These are phyloP conservation scores for Neltuma alba DNA, from an alignment of 306 rosid species.

Conservation along the genomic window DNA sequence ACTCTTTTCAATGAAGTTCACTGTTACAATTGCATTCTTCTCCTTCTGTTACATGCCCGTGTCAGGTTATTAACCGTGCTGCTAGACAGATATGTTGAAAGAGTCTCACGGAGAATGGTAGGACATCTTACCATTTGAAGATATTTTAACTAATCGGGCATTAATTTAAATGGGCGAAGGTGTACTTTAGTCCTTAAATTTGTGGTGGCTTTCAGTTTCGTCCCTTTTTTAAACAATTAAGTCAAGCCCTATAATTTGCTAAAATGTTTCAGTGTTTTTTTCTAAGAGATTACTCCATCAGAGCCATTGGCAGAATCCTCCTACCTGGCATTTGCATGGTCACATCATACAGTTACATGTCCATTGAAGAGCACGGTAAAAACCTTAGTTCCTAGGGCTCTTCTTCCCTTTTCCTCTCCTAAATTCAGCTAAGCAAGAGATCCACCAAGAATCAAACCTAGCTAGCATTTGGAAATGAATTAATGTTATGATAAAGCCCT, in stretches of 20 bases:
- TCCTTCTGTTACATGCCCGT: constrained; percentile 24
- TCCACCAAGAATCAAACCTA: not conserved
- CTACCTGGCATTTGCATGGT: not conserved
- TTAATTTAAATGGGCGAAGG: not conserved
- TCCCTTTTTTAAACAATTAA: not conserved
- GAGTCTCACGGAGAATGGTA: constrained; percentile 87
- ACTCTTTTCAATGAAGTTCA: constrained; percentile 18
- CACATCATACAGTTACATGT: not conserved
- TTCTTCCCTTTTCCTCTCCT: not conserved
- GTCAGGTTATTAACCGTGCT: constrained; percentile 73
- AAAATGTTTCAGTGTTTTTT: not conserved
- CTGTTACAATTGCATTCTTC: constrained; percentile 28
- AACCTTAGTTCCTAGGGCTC: not conserved
- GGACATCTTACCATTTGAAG: constrained; percentile 7
- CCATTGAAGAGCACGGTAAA: not conserved
- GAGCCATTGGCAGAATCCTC: not conserved
- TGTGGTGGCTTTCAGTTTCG: not conserved
- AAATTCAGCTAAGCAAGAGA: not conserved
- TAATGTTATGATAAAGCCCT: not conserved
- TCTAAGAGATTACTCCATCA: not conserved
- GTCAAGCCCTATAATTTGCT: not conserved
- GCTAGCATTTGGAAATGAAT: not conserved
- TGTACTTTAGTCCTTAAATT: not conserved
- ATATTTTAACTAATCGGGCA: not conserved
- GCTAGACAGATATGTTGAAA: constrained; percentile 73